Conservation (phyloP, 225 moss, liverwort and hornwort genomes). For the Rhytidiadelphus loreus region DNA sequence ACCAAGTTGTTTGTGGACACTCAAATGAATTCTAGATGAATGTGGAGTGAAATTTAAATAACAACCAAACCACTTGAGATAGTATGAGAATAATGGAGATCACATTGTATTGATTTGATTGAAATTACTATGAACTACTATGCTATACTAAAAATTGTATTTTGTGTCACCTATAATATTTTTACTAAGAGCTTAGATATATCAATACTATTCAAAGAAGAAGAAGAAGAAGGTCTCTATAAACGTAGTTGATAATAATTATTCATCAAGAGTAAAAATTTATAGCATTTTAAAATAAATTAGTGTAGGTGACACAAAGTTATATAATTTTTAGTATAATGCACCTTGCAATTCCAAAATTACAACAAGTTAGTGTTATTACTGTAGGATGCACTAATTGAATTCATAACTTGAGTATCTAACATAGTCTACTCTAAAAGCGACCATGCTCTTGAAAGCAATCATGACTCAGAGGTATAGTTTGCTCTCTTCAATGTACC, state of each 20-base stretch:
- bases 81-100: background rate
- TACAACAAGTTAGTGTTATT: background rate
- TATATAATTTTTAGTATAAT: background rate
- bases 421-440: too few species aligned
- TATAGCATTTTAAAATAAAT: background rate
- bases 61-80: background rate
- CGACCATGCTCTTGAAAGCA: too few species aligned
- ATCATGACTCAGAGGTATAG: too few species aligned
- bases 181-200: background rate
- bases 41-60: background rate
- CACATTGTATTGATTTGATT: background rate
- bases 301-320: background rate
- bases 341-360: background rate
- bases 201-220: background rate
- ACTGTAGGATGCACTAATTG: background rate
- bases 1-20: too few species aligned
- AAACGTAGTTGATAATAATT: background rate
- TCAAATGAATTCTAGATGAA: background rate
- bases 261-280: too few species aligned
- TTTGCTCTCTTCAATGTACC: too few species aligned
- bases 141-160: background rate
- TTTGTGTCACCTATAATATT: background rate
- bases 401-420: background rate
- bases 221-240: rapidly evolving
- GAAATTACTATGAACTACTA: background rate